A percentile compares a stretch with the other conserved stretches of the same genome.
These are phyloP conservation scores for Huiozyma naganishii DNA, from an alignment of 805 yeast species.

Conservation along the genomic window DNA sequence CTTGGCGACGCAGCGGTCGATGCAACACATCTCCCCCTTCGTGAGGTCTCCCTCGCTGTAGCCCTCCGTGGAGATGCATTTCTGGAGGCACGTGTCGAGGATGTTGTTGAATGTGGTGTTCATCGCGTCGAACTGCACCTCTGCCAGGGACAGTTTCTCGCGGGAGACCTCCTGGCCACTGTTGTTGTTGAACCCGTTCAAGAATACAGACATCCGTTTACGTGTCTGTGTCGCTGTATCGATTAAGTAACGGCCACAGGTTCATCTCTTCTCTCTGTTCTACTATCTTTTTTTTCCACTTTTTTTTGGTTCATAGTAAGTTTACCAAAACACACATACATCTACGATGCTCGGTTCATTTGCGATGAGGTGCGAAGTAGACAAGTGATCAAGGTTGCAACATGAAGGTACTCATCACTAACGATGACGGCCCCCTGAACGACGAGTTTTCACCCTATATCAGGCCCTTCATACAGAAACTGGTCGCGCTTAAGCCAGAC, in stretches of 20 bases:
- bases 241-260: background rate
- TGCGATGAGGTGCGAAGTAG: background rate
- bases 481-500: conserved; percentile 45
- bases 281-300: too few species aligned
- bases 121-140: conserved; percentile 59
- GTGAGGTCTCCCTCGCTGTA: conserved; percentile 77
- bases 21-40: conserved; percentile 74
- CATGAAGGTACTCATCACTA: conserved; percentile 57
- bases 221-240: background rate
- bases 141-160: conserved; percentile 51
- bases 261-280: background rate
- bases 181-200: conserved; percentile 30
- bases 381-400: background rate
- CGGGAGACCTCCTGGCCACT: conserved; percentile 41
- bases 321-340: background rate
- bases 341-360: background rate
- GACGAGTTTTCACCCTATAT: conserved; percentile 75
- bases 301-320: background rate
- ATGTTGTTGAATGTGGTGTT: conserved; percentile 43
- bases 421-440: conserved; percentile 93
- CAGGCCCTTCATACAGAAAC: conserved; percentile 65
- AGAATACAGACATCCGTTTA: conserved; percentile 49
- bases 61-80: conserved; percentile 70
- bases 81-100: conserved; percentile 50
- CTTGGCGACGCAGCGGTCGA: conserved; percentile 79